Conservation (phyloP, 2,329 filamentous ascomycete species). For the Atkinsonella hypoxylon region DNA sequence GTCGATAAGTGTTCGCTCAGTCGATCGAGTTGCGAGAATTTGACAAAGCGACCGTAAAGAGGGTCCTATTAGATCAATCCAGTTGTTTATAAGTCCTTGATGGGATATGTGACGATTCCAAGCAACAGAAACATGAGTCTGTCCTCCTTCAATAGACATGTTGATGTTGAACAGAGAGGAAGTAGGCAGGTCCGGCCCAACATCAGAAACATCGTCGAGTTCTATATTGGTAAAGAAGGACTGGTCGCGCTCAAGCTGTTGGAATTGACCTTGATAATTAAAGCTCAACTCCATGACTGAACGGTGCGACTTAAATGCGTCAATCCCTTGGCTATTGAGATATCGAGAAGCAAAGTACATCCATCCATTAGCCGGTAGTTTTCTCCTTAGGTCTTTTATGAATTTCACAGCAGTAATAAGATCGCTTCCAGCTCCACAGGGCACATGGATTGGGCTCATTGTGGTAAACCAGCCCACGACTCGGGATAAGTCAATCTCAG, state of each 20-base stretch:
- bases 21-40: background rate
- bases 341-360: constrained; percentile 1
- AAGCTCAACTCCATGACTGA: constrained; percentile 7
- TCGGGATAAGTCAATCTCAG: constrained; percentile 17
- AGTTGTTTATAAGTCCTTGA: background rate
- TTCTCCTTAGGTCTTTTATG: background rate
- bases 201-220: constrained; percentile 2
- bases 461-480: constrained; percentile 29
- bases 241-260: constrained; percentile 10
- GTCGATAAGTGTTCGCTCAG: background rate
- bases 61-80: constrained; percentile 1
- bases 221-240: constrained; percentile 7
- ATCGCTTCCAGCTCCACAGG: background rate
- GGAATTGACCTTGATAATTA: constrained; percentile 10
- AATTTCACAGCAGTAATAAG: background rate
- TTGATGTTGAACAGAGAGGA: constrained; percentile 4
- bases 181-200: constrained; percentile 2
- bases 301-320: background rate
- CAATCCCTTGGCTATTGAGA: background rate
- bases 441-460: constrained; percentile 16
- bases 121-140: constrained; percentile 2
- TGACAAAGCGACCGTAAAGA: background rate
- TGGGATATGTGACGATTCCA: constrained; percentile 5
- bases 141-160: constrained; percentile 2
- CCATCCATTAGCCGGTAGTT: constrained; percentile 3